Percentiles rank a stretch among this genome's conserved stretches.
phyloP scores from a whole-genome alignment of 78 protist genomes.

The Pigoraptor vietnamica region DNA sequence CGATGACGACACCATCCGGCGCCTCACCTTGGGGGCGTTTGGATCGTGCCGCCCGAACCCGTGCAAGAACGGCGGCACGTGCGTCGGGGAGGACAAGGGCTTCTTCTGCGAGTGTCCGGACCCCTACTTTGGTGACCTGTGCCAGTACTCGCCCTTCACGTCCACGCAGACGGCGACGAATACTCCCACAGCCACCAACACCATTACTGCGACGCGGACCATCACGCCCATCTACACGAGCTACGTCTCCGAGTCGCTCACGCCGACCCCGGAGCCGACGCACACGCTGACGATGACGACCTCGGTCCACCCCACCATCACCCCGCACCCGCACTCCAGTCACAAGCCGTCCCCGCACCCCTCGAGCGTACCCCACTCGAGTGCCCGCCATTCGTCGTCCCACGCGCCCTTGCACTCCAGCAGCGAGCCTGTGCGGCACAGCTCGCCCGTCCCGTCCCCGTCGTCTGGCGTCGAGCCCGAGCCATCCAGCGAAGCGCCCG shows the following conservation, averaged over 20 bases:
- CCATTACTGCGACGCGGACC: neutral
- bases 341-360: neutral
- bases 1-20: neutral
- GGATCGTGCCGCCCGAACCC: neutral
- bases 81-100: neutral
- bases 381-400: neutral
- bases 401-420: too few relatives aligned
- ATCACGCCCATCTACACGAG: neutral
- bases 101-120: neutral
- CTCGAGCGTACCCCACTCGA: neutral
- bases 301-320: neutral
- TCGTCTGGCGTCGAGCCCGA: too few relatives aligned
- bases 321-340: neutral
- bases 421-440: too few relatives aligned
- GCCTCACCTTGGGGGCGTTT: neutral
- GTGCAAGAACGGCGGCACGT: conserved; percentile 1
- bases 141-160: neutral
- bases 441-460: too few relatives aligned
- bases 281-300: neutral
- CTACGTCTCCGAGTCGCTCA: neutral
- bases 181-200: neutral
- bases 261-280: neutral
- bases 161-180: neutral
- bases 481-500: too few relatives aligned
- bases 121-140: neutral